Conservation (phyloP, 2,329 filamentous ascomycete species). For the Annulohypoxylon truncatum region DNA sequence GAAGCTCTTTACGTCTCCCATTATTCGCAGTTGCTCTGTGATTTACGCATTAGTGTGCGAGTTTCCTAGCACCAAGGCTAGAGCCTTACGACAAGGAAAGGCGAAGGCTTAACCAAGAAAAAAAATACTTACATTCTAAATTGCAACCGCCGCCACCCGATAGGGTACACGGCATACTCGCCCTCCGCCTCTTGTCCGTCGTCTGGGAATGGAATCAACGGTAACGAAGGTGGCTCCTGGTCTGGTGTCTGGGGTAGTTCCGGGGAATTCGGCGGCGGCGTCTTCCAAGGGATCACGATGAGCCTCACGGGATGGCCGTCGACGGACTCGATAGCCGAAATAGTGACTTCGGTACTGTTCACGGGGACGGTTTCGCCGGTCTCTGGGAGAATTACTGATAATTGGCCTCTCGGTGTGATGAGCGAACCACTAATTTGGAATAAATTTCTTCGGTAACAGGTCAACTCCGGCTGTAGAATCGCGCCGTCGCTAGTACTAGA, state of each 20-base stretch:
- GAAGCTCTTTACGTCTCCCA: slow-evolving; percentile 90
- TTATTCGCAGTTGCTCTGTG: slow-evolving; percentile 92
- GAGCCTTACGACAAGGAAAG: slow-evolving; percentile 7
- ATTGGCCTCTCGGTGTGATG: slow-evolving; percentile 79
- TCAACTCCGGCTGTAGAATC: slow-evolving; percentile 80
- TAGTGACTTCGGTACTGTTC: slow-evolving; percentile 83
- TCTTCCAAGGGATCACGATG: slow-evolving; percentile 98
- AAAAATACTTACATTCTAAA: slow-evolving; percentile 84
- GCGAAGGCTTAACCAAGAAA: slow-evolving; percentile 25
- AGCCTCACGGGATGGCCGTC: slow-evolving; percentile 92
- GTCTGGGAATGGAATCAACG: slow-evolving; percentile 75
- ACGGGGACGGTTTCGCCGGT: slow-evolving; percentile 87
- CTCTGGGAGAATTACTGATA: slow-evolving; percentile 81
- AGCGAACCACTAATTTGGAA: slow-evolving; percentile 96
- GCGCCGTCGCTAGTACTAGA: slow-evolving; percentile 69
- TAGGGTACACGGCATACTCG: slow-evolving; percentile 89
- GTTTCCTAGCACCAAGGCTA: slow-evolving; percentile 1
- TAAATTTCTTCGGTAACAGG: slow-evolving; percentile 93
- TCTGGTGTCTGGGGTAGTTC: slow-evolving; percentile 74
- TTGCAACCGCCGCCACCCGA: slow-evolving; percentile 93
- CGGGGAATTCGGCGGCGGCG: slow-evolving; percentile 82
- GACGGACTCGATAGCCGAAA: slow-evolving; percentile 94
- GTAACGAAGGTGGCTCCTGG: slow-evolving; percentile 86
- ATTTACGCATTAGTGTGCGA: slow-evolving; percentile 23
- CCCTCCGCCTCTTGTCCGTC: slow-evolving; percentile 71